Base-by-base conservation (phyloP, 768 basidiomycete genomes). In the Tulasnella calospora region DNA sequence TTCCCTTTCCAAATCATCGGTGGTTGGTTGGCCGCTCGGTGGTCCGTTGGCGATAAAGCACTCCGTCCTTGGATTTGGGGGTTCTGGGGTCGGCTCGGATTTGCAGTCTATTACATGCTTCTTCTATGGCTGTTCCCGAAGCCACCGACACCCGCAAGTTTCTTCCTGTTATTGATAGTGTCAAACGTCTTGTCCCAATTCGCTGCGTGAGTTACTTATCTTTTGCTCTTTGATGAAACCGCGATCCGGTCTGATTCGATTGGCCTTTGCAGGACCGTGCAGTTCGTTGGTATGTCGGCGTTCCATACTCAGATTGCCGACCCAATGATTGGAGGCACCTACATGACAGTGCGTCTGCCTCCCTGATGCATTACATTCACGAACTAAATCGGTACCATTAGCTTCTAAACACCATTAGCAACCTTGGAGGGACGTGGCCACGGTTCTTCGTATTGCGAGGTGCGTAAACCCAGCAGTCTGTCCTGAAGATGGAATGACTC, bases 381-480 rank as follows among this genome's bases (percentile, higher is more conserved):
- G 13, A n/a, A 80, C 21, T 61, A 21, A 33, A n/a, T 30, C 47
- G 33, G 1, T 46, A 41, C 35, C 13, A 7, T 9, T 81, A 98
- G 95, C 86, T 99, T 17, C 85, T 99, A 61, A 98, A 98, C 84
- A 99, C 98, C 21, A 95, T 98, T 81, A 90, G 92, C 23, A 99
- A 99, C 83, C 89, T 99, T 81, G 98, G 98, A 61, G 98, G 98
- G 30, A 99, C 98, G 4, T 99, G 98, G 97, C 98, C 98, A 9
- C 92, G 93, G 81, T 98, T 91, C 86, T 96, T 98, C 82, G 92
- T 99, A 55, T 87, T 99, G n/a, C 95, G 95, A 86, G 95, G 94
- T 89, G 78, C 35, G 81, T 76, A 12, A 46, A 71, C 33, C 80
- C 27, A 10, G 36, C 1, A 41, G 76, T 36, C 40, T 41, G 3